These are phyloP conservation scores for Pyricularia sp. DNA, from an alignment of 2,329 filamentous ascomycete genomes.

Conservation along the genomic window DNA sequence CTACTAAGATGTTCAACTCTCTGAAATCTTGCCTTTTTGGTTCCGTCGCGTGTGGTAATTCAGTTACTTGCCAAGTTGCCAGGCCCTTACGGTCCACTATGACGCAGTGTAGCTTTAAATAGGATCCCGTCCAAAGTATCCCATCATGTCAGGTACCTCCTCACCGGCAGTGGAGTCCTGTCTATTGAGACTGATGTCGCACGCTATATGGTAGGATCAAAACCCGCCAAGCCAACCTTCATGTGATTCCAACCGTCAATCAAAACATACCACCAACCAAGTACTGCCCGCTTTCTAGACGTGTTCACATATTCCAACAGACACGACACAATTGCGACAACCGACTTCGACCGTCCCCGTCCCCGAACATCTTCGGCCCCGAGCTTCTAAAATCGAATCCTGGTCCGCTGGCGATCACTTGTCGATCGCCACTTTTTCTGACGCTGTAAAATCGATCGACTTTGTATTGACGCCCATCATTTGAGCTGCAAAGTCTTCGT, in stretches of 20 bases:
- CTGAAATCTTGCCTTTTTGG: not conserved
- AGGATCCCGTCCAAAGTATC: not conserved
- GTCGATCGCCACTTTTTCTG: not conserved
- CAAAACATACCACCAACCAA: not conserved
- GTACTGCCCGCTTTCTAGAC: not conserved
- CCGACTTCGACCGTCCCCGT: not conserved
- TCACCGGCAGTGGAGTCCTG: not conserved
- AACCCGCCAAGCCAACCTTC: not conserved
- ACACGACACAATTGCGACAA: not conserved
- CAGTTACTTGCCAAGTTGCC: too few species aligned
- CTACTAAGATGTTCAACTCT: not conserved
- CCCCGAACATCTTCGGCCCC: not conserved
- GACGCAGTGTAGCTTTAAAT: not conserved
- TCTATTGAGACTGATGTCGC: not conserved
- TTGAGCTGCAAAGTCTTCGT: not conserved
- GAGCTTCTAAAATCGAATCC: not conserved
- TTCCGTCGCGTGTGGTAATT: not conserved
- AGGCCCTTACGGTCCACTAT: not conserved
- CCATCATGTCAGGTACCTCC: not conserved
- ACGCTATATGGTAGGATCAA: not conserved
- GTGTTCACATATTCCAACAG: not conserved
- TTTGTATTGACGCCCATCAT: not conserved
- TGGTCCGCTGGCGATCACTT: not conserved
- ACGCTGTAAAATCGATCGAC: not conserved
- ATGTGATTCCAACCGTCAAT: not conserved